A percentile compares a stretch with the other conserved stretches of the same genome.
Conservation (phyloP, 2,329 filamentous ascomycete species). For the Neonectria ditissima region DNA sequence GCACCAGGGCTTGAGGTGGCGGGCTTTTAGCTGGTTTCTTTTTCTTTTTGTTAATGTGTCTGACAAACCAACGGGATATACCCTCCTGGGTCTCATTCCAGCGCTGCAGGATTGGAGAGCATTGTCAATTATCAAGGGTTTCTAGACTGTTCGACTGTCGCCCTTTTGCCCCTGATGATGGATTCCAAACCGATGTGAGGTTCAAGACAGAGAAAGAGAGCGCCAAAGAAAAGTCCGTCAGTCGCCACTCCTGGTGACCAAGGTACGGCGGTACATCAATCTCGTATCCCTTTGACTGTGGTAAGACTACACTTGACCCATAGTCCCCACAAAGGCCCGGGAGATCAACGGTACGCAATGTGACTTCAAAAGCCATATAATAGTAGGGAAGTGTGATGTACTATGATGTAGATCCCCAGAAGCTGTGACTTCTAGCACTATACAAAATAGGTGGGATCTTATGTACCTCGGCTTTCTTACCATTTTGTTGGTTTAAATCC, state of each 20-base stretch:
- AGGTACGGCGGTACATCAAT: slow-evolving; percentile 11
- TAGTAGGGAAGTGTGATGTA: too few relatives aligned
- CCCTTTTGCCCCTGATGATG: not conserved
- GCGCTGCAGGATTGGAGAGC: not conserved
- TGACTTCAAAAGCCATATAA: too few relatives aligned
- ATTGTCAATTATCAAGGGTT: not conserved
- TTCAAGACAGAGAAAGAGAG: not conserved
- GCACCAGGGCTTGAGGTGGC: not conserved
- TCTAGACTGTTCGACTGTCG: not conserved
- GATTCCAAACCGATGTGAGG: not conserved
- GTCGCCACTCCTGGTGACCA: not conserved
- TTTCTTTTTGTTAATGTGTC: not conserved
- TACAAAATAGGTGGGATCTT: too few relatives aligned
- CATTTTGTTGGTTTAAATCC: too few relatives aligned
- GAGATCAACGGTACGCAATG: too few relatives aligned
- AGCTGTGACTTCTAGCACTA: too few relatives aligned
- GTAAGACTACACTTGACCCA: too few relatives aligned
- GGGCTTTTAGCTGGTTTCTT: not conserved
- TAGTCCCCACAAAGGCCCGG: too few relatives aligned
- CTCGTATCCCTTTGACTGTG: too few relatives aligned
- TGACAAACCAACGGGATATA: not conserved
- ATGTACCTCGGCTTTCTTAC: too few relatives aligned
- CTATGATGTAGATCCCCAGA: too few relatives aligned
- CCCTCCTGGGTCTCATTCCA: not conserved
- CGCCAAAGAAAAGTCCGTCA: not conserved